Evolutionary conservation across 306 rosid species (phyloP).

Genomic region (Acacia melanoxylon): DNA sequence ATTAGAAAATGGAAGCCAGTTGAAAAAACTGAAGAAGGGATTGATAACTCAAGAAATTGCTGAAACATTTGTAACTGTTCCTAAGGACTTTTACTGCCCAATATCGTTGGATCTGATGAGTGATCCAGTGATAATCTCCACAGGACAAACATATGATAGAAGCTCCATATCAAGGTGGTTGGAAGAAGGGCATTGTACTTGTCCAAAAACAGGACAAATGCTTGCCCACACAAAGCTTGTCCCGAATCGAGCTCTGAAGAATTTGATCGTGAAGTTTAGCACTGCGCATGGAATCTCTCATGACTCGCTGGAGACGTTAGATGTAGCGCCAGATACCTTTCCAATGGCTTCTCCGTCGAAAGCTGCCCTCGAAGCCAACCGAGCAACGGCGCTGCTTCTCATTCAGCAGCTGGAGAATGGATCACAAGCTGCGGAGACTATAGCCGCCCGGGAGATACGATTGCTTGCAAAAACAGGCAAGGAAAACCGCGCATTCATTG

Average conservation of each 20-base stretch:
- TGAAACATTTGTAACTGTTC: slow-evolving; percentile 70
- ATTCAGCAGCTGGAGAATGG: slow-evolving; percentile 74
- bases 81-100: slow-evolving; percentile 84
- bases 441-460: slow-evolving; percentile 91
- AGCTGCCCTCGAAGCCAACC: slow-evolving; percentile 76
- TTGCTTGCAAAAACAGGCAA: slow-evolving; percentile 85
- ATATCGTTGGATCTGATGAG: slow-evolving; percentile 85
- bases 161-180: slow-evolving; percentile 83
- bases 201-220: slow-evolving; percentile 94
- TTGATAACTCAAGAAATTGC: slow-evolving; percentile 73
- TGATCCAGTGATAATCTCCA: slow-evolving; percentile 82
- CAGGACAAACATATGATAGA: slow-evolving; percentile 91
- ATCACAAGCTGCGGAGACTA: slow-evolving; percentile 54
- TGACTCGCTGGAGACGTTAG: slow-evolving; percentile 62
- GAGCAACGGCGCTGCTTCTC: slow-evolving; percentile 68
- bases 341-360: slow-evolving; percentile 64
- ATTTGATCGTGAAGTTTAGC: slow-evolving; percentile 84
- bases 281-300: slow-evolving; percentile 75
- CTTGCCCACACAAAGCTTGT: slow-evolving; percentile 64
- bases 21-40: slow-evolving; percentile 52
- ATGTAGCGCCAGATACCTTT: slow-evolving; percentile 50
- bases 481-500: slow-evolving; percentile 85
- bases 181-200: slow-evolving; percentile 91
- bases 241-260: slow-evolving; percentile 79
- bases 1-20: slow-evolving; percentile 37